Evolutionary conservation across 2,329 filamentous ascomycete genomes (phyloP).

Genomic region (Magnaporthales sp.): DNA sequence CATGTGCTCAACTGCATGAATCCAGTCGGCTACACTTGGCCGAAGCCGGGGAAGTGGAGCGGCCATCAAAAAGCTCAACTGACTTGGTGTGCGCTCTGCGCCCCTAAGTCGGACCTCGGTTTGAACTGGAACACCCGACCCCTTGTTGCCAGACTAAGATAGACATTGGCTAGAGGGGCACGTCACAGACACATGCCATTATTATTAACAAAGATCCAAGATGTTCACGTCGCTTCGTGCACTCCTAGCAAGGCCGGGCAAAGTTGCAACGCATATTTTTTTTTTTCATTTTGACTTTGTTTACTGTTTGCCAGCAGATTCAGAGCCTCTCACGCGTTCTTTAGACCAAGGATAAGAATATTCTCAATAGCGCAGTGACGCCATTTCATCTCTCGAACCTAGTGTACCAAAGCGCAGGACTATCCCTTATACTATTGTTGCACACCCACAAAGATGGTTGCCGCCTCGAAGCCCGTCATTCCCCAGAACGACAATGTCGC

Average conservation of each 20-base stretch:
- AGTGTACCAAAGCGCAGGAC: not conserved
- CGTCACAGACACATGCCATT: slow-evolving; percentile 2
- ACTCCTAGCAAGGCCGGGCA: not conserved
- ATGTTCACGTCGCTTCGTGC: not conserved
- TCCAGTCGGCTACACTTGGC: not conserved
- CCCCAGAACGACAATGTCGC: slow-evolving; percentile 96
- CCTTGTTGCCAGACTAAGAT: not conserved
- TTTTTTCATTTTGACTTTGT: slow-evolving; percentile 2
- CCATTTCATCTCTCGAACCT: not conserved
- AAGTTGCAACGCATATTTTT: not conserved
- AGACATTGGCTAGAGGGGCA: not conserved
- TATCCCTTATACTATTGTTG: not conserved
- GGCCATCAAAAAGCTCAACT: not conserved
- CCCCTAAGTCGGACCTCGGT: not conserved
- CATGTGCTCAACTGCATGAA: not conserved
- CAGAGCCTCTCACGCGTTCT: not conserved
- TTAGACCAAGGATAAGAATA: not conserved
- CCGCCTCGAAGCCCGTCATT: slow-evolving; percentile 48
- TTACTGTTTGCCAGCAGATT: not conserved
- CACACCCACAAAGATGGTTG: slow-evolving; percentile 11
- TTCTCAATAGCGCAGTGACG: not conserved
- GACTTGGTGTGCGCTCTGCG: not conserved
- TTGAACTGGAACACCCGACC: slow-evolving; percentile 1
- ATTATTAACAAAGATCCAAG: not conserved
- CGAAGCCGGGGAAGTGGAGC: not conserved